These are phyloP conservation scores for Capsella rubella DNA, from an alignment of 441 rosid genomes.

Conservation along the genomic window DNA sequence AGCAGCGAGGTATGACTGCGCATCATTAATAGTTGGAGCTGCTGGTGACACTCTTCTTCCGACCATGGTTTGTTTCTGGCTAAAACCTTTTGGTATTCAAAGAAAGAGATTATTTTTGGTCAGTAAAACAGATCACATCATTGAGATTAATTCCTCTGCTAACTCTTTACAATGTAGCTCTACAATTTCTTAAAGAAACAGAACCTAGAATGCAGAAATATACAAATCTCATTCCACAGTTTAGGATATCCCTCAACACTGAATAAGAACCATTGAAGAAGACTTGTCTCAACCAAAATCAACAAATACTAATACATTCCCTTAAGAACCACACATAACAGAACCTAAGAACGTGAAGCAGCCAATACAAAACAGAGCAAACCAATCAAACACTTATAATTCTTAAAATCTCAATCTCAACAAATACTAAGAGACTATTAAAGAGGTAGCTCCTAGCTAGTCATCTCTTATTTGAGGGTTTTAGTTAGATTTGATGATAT, in stretches of 20 bases:
- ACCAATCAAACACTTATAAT: background rate
- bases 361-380: background rate
- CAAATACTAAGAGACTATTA: no score
- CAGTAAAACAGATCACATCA: conserved; percentile 1
- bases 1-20: background rate
- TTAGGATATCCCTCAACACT: background rate
- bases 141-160: background rate
- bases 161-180: background rate
- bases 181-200: background rate
- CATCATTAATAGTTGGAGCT: background rate
- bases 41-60: background rate
- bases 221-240: background rate
- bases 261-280: background rate
- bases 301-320: background rate
- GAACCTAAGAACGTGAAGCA: background rate
- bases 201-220: background rate
- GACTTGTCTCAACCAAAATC: background rate
- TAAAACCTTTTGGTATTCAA: background rate
- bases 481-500: no score
- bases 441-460: background rate
- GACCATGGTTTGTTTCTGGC: conserved; percentile 13
- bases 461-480: background rate
- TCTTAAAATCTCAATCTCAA: background rate
- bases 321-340: background rate
- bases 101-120: background rate